phyloP scores from a whole-genome alignment of 1,284 basidiomycete species.

The Sphagnurus paluster region DNA sequence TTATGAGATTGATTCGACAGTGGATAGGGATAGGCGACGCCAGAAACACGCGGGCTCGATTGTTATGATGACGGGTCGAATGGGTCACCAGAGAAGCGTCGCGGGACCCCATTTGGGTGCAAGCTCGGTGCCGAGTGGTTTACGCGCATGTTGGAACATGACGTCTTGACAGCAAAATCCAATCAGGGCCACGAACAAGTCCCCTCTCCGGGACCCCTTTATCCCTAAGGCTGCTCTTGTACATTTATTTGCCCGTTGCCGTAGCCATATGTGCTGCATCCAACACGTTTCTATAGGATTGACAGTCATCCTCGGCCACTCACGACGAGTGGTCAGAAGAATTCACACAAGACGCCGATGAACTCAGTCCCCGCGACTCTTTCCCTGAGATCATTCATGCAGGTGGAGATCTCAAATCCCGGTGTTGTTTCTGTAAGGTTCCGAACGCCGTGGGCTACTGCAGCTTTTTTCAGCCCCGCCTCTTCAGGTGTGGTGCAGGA shows the following conservation, averaged over 20 bases:
- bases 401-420: conserved; percentile 38
- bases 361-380: conserved; percentile 39
- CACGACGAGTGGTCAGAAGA: conserved; percentile 23
- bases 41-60: conserved; percentile 44
- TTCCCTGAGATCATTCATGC: conserved; percentile 31
- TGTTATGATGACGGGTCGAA: conserved; percentile 14
- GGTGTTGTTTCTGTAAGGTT: conserved; percentile 44
- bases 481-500: conserved; percentile 22
- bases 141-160: conserved; percentile 30
- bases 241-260: conserved; percentile 24
- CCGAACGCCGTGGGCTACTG: conserved; percentile 47
- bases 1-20: conserved; percentile 7
- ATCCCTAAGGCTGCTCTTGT: conserved; percentile 36
- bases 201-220: conserved; percentile 23
- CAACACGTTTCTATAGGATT: conserved; percentile 12
- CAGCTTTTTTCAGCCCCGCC: conserved; percentile 24
- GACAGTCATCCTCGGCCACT: conserved; percentile 14
- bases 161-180: conserved; percentile 19
- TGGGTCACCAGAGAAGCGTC: conserved; percentile 47
- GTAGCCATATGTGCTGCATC: conserved; percentile 9
- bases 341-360: conserved; percentile 36
- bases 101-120: conserved; percentile 32
- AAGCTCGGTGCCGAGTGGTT: conserved; percentile 29
- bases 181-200: conserved; percentile 40
- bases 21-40: conserved; percentile 40